phyloP scores from a whole-genome alignment of 306 rosid genomes.

The Astragalus glycyphyllos region DNA sequence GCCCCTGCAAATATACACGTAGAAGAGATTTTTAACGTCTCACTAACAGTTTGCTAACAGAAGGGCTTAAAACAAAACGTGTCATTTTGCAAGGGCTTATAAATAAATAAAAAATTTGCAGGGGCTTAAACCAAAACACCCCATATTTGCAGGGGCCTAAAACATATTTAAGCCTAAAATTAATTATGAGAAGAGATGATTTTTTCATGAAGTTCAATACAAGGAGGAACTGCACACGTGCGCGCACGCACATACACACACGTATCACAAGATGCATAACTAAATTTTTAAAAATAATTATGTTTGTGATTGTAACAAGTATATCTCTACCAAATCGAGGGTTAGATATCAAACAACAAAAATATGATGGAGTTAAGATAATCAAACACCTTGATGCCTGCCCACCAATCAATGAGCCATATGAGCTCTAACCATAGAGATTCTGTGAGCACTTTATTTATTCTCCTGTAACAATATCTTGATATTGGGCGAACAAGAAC shows the following conservation, averaged over 20 bases:
- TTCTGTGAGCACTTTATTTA: constrained; percentile 76
- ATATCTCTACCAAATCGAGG: background rate
- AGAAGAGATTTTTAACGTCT: too few relatives aligned
- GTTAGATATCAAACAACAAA: constrained; percentile 7
- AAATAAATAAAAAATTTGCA: too few relatives aligned
- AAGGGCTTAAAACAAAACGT: too few relatives aligned
- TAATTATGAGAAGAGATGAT: background rate
- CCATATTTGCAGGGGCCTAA: too few relatives aligned
- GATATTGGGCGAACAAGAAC: constrained; percentile 76
- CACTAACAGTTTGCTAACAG: too few relatives aligned
- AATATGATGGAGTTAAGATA: constrained; percentile 9
- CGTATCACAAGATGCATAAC: background rate
- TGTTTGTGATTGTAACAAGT: too few relatives aligned
- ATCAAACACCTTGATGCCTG: constrained; percentile 65
- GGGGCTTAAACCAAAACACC: too few relatives aligned
- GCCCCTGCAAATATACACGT: too few relatives aligned
- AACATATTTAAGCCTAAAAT: too few relatives aligned
- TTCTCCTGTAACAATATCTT: constrained; percentile 58
- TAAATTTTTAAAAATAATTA: too few relatives aligned
- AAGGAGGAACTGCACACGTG: background rate
- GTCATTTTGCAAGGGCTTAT: too few relatives aligned
- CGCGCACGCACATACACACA: too few relatives aligned
- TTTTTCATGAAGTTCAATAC: background rate
- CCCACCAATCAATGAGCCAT: constrained; percentile 97
- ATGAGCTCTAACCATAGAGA: constrained; percentile 82